Conservation (phyloP, 2,329 filamentous ascomycete genomes). For the Fusarium caatingaense region DNA sequence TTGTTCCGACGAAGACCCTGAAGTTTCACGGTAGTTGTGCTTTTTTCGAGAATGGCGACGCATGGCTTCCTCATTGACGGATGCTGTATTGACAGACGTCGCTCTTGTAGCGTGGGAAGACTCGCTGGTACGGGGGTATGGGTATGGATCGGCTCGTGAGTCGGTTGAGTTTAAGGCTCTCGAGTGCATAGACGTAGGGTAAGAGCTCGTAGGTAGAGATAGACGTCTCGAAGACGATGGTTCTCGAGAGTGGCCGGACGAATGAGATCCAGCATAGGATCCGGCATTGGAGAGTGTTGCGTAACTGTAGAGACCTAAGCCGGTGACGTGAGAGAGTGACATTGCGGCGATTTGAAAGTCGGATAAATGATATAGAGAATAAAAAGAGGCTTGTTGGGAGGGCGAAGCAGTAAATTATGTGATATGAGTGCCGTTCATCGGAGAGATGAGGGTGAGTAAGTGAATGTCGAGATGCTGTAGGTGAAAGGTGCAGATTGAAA, state of each 20-base stretch:
- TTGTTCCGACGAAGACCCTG: constrained; percentile 6
- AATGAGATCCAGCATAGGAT: not conserved
- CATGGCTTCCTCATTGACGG: constrained; percentile 20
- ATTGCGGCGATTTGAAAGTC: not conserved
- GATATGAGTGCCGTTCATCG: not conserved
- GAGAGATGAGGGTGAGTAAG: not conserved
- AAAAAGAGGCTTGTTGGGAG: not conserved
- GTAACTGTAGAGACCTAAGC: not conserved
- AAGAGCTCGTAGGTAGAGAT: not conserved
- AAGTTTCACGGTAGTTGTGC: not conserved
- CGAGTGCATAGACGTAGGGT: not conserved
- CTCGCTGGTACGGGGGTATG: constrained; percentile 16
- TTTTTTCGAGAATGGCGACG: not conserved
- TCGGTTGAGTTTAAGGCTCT: constrained; percentile 15
- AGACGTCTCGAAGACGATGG: not conserved
- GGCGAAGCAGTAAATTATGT: not conserved
- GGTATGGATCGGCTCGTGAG: not conserved
- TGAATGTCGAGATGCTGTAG: not conserved
- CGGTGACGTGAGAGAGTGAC: not conserved
- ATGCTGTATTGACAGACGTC: constrained; percentile 12
- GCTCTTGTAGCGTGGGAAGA: constrained; percentile 23
- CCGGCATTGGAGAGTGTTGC: not conserved
- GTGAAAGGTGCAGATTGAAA: not conserved
- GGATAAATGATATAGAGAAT: not conserved
- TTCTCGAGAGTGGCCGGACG: constrained; percentile 8